A percentile compares a stretch with the other conserved stretches of the same genome.
Conservation (phyloP, 306 rosid genomes). For the Clitoria ternatea region DNA sequence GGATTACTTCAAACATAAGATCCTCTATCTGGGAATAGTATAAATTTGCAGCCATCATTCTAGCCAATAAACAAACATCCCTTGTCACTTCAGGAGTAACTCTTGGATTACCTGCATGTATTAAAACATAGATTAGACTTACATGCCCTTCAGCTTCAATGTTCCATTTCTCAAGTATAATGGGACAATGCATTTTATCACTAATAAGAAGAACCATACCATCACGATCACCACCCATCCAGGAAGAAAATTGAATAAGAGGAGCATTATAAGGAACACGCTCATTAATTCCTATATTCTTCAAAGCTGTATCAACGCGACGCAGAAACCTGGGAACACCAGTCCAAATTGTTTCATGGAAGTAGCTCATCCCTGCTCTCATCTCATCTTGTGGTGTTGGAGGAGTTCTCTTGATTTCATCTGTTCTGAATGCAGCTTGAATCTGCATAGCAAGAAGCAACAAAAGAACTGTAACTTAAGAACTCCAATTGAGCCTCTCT, state of each 20-base stretch:
- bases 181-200: background rate
- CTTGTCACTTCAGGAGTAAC: slow-evolving; percentile 99
- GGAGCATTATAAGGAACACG: slow-evolving; percentile 97
- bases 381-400: slow-evolving; percentile 99
- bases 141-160: no score
- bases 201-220: slow-evolving; percentile 48
- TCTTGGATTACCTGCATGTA: slow-evolving; percentile 86
- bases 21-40: slow-evolving; percentile 98
- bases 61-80: slow-evolving; percentile 92
- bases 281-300: slow-evolving; percentile 81
- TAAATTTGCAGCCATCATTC: slow-evolving; percentile 99
- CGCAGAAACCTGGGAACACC: slow-evolving; percentile 95
- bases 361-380: slow-evolving; percentile 99
- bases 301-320: slow-evolving; percentile 94
- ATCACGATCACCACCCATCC: slow-evolving; percentile 99
- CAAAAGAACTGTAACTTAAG: no score
- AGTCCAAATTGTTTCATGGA: slow-evolving; percentile 95
- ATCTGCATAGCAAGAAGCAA: slow-evolving; percentile 45
- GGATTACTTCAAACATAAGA: slow-evolving; percentile 92
- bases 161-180: background rate
- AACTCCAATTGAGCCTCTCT: background rate
- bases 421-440: slow-evolving; percentile 98
- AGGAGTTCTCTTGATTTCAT: slow-evolving; percentile 89
- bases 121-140: background rate
- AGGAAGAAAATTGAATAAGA: slow-evolving; percentile 93